These are phyloP conservation scores for Cladosporium oxysporum DNA, from an alignment of 2,329 filamentous ascomycete genomes.

Conservation along the genomic window DNA sequence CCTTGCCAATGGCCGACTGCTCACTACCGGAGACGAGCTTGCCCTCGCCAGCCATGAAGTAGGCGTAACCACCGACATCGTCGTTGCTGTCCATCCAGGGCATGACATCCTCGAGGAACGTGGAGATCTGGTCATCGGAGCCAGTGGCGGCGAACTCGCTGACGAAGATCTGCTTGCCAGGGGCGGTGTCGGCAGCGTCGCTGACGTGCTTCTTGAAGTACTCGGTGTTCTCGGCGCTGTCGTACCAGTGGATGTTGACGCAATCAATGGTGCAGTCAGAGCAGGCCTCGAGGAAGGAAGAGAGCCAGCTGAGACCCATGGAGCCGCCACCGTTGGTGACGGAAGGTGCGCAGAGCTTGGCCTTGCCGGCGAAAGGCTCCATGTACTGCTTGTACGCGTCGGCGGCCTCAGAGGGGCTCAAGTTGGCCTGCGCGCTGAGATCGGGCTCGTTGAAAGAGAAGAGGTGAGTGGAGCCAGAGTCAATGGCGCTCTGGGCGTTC, in stretches of 20 bases:
- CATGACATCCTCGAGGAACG: constrained; percentile 55
- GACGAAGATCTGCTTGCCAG: constrained; percentile 56
- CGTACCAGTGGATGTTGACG: constrained; percentile 67
- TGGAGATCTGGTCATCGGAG: constrained; percentile 43
- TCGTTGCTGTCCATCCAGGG: constrained; percentile 46
- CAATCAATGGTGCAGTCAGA: constrained; percentile 59
- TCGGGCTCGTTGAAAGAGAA: constrained; percentile 76
- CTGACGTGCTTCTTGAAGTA: constrained; percentile 59
- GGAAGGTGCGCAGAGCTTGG: constrained; percentile 59
- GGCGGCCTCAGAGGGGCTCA: constrained; percentile 57
- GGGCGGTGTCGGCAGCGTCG: constrained; percentile 41
- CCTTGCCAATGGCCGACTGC: constrained; percentile 33
- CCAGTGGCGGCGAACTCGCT: constrained; percentile 64
- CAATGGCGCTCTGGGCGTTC: constrained; percentile 56
- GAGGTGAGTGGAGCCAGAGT: constrained; percentile 56
- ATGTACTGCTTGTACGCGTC: constrained; percentile 55
- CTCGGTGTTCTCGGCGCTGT: constrained; percentile 46
- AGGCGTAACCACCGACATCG: constrained; percentile 44
- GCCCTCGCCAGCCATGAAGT: constrained; percentile 41
- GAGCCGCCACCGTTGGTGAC: constrained; percentile 62
- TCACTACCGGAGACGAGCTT: constrained; percentile 36
- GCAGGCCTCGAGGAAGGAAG: constrained; percentile 56
- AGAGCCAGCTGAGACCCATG: constrained; percentile 58
- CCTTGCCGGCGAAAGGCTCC: constrained; percentile 57
- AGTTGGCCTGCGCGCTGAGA: constrained; percentile 59